These are phyloP conservation scores for Balakata baccata DNA, from an alignment of 345 rosid genomes.

Conservation along the genomic window DNA sequence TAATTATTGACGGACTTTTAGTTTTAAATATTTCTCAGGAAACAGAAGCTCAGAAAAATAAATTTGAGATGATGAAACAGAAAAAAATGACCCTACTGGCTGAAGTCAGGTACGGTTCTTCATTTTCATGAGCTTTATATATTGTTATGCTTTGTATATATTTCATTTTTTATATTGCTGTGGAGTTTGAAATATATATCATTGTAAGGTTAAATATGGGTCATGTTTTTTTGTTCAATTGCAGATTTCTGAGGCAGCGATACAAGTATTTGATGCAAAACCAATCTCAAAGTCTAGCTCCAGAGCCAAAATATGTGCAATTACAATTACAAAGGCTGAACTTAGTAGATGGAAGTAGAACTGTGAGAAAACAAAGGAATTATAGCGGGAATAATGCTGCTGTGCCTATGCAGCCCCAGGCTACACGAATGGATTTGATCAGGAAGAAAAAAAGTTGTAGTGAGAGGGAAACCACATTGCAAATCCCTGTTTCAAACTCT, in stretches of 20 bases:
- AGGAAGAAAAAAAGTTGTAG: conserved; percentile 32
- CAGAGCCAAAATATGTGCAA: conserved; percentile 14
- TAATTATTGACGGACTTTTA: neutral
- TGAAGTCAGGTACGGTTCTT: conserved; percentile 66
- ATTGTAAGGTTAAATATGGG: neutral
- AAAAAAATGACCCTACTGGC: conserved; percentile 43
- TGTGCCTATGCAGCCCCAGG: neutral
- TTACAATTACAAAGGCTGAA: conserved; percentile 23
- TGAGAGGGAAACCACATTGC: conserved; percentile 18
- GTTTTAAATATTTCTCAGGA: conserved; percentile 46
- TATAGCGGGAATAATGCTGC: conserved; percentile 28
- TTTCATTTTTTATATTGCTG: neutral
- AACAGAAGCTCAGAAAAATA: conserved; percentile 46
- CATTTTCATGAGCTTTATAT: neutral
- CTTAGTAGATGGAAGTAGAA: conserved; percentile 19
- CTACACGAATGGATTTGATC: conserved; percentile 34
- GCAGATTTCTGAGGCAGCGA: conserved; percentile 69
- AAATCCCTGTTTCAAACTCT: conserved; percentile 18
- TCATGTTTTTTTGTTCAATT: conserved; percentile 8
- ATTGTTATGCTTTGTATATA: conserved; percentile 4
- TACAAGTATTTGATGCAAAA: conserved; percentile 50
- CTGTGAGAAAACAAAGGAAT: conserved; percentile 28
- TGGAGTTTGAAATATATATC: neutral
- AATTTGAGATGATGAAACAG: conserved; percentile 58
- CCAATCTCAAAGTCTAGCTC: conserved; percentile 29